Evolutionary conservation across 73 alveolate species (phyloP), one percentile per base, ranked within the genome.

Genomic region (Symbiodinium natans): DNA sequence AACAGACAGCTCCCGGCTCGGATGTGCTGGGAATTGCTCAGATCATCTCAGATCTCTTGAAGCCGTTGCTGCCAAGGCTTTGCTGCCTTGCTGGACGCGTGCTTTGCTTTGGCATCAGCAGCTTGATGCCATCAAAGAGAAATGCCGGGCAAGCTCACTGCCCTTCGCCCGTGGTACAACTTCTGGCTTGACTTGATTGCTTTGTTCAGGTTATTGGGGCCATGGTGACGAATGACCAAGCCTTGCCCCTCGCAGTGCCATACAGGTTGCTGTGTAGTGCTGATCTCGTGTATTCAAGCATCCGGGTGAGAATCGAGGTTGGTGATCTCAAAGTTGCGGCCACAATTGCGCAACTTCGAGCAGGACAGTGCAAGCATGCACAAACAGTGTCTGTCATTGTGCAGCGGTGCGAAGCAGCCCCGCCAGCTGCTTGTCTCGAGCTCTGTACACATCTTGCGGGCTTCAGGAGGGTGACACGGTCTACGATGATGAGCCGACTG

Each of bases 271-370:
- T 75, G 46, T n/a, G 0, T 3, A 33, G 48, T 17, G 82, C 38
- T 41, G 83, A n/a, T 21, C 90, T 0, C 31, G 33, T 23, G 93
- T 31, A 46, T 46, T 43, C 21, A 83, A 31, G 13, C 54, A 52
- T 39, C 41, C 52, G 11, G 25, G 11, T 34, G 25, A 40, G 34
- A 41, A 10, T 82, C 25, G 43, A 90, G 97, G 97, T 25, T 71
- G 36, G 97, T 90, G 68, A 90, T 90, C 39, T 90, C 97, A 9
- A 90, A 90, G 80, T 80, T 90, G 40, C 97, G 97, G 11, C 97
- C 97, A 1, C 97, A 90, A 73, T 52, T 90, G 31, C 89, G 97
- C 41, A 90, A 73, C 56, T 82, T 75, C 33, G 42, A 68, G 89
- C 97, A 90, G 97, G 97, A 89, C 86, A 19, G 25, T 25, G 41